Evolutionary conservation across 2,329 filamentous ascomycete genomes (phyloP), one percentile per base, ranked within the genome.

Genomic region (Verticillium zaregamsianum): DNA sequence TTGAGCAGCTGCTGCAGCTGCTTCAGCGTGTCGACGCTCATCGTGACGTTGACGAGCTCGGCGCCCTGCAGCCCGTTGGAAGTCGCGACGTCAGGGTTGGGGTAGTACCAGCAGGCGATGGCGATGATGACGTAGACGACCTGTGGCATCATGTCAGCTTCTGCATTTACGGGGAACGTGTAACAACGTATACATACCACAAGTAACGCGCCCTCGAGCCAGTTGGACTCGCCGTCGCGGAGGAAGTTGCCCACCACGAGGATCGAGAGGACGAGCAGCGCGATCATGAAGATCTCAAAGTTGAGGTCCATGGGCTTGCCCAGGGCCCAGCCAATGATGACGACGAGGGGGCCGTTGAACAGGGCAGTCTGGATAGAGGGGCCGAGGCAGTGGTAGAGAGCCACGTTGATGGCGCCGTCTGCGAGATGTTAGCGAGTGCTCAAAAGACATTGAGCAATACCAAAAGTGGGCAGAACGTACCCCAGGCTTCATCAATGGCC

Each of bases 251-350:
- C 89, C 56, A 91, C 88, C 0, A 91, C 88, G 15, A 93, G 75
- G 62, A 92, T 91, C 2, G 88, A 86, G 35, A 93, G 77, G n/a
- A 93, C 87, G 0, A 93, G 76, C 6, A 91, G 77, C 17, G 88
- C 83, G n/a, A 91, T 82, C 78, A 91, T 90, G 76, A 93, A 93
- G 17, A 90, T 84, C 67, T 91, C 88, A 69, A 93, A 92, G 68
- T 90, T 87, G 59, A 92, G 78, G 63, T 87, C 85, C 84, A 93
- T 87, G 1, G 80, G 70, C 67, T 86, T 86, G 40, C 76, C 77
- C 17, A 91, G 75, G 7, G 85, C 84, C 90, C 90, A 92, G 9
- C 86, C 88, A 31, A 92, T 84, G 31, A 92, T 77, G 28, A 92
- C 85, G 11, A 90, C 86, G 2, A 92, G 80, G 1, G 90, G 90